These are phyloP conservation scores for Pseudocercospora fuligena DNA, from an alignment of 2,329 filamentous ascomycete genomes.

Conservation along the genomic window DNA sequence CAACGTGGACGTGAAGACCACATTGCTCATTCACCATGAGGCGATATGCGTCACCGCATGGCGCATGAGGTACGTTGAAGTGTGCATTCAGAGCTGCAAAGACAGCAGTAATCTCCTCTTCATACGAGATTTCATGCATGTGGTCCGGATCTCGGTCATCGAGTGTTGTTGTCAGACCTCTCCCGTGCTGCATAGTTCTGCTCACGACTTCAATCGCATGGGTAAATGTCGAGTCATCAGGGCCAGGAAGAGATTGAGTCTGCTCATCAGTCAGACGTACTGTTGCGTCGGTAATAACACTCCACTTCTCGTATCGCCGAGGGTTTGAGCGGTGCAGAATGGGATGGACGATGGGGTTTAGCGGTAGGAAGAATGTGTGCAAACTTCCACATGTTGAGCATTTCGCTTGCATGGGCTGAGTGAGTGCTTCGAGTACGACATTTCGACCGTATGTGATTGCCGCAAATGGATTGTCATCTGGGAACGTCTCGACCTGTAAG, in stretches of 20 bases:
- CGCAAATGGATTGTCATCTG: not conserved
- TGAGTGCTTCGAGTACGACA: slow-evolving; percentile 11
- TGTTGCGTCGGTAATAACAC: not conserved
- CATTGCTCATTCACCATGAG: slow-evolving; percentile 32
- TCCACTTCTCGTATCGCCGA: slow-evolving; percentile 5
- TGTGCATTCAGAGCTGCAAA: slow-evolving; percentile 19
- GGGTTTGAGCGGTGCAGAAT: not conserved
- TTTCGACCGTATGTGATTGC: not conserved
- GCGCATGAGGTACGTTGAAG: slow-evolving; percentile 13
- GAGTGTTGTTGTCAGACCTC: not conserved
- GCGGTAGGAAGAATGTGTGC: slow-evolving; percentile 8
- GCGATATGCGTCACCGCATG: slow-evolving; percentile 19
- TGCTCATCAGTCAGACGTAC: not conserved
- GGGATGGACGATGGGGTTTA: not conserved
- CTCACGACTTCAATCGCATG: slow-evolving; percentile 22
- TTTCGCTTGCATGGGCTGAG: slow-evolving; percentile 1
- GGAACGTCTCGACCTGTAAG: not conserved
- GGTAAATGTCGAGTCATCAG: not conserved
- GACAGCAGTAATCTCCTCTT: slow-evolving; percentile 27
- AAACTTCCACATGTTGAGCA: slow-evolving; percentile 6
- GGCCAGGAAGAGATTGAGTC: not conserved
- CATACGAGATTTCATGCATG: slow-evolving; percentile 15
- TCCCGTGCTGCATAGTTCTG: slow-evolving; percentile 16
- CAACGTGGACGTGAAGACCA: slow-evolving; percentile 42
- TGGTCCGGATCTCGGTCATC: slow-evolving; percentile 5